phyloP scores from a whole-genome alignment of 768 basidiomycete genomes.

The Dioszegia crocea region DNA sequence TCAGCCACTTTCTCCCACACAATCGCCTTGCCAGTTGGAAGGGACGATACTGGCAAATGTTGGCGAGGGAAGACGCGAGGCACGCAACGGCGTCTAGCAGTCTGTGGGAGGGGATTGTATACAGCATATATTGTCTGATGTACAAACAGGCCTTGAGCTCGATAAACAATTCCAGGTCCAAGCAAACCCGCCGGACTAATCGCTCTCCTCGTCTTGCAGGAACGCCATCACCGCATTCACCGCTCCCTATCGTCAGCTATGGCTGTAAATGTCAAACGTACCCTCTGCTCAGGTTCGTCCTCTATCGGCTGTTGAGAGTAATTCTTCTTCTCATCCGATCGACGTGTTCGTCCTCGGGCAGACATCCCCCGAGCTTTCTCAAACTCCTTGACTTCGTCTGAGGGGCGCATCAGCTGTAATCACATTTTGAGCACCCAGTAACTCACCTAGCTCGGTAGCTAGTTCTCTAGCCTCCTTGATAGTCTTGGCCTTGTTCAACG shows the following conservation, averaged over 20 bases:
- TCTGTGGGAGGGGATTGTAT: too few species aligned
- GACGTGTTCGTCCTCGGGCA: neutral
- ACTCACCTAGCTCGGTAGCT: constrained; percentile 69
- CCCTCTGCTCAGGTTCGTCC: constrained; percentile 2
- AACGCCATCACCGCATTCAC: constrained; percentile 29
- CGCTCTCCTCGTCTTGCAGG: constrained; percentile 18
- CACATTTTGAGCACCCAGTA: neutral
- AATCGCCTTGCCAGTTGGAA: too few species aligned
- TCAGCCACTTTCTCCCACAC: too few species aligned
- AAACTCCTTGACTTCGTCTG: constrained; percentile 42
- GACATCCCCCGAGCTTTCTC: constrained; percentile 35
- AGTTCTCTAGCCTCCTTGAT: constrained; percentile 72
- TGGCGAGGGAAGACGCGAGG: too few species aligned
- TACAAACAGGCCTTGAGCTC: too few species aligned
- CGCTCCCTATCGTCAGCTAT: constrained; percentile 9
- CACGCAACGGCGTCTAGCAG: too few species aligned
- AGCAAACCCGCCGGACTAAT: neutral
- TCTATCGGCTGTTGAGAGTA: neutral
- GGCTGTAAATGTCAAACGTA: neutral
- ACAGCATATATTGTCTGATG: too few species aligned
- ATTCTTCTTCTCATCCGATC: neutral
- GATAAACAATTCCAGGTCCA: too few species aligned
- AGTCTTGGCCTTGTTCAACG: constrained; percentile 71
- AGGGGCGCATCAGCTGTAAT: neutral
- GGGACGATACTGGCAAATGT: too few species aligned